Conservation (phyloP, 768 basidiomycete species). For the Bullera alba region DNA sequence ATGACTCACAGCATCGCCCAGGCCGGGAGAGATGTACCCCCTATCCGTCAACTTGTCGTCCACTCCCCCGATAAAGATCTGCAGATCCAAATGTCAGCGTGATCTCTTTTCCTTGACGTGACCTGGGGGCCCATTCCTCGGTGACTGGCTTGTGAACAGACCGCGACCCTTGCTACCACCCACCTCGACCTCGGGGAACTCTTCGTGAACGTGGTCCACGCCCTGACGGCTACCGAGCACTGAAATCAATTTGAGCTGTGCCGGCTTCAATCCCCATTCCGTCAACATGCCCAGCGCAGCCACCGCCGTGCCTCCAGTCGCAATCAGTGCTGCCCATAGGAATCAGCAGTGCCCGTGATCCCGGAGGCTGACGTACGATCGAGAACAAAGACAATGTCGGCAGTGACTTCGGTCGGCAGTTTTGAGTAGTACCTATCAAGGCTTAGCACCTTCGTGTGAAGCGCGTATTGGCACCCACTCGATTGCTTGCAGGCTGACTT, state of each 20-base stretch:
- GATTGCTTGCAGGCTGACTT: conserved; percentile 71
- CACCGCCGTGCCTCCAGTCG: conserved; percentile 84
- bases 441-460: not conserved
- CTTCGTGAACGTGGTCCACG: conserved; percentile 57
- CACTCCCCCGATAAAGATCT: conserved; percentile 84
- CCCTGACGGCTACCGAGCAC: conserved; percentile 74
- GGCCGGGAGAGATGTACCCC: conserved; percentile 79
- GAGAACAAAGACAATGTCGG: conserved; percentile 78
- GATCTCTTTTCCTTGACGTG: not conserved
- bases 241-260: conserved; percentile 70
- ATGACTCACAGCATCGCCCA: conserved; percentile 76
- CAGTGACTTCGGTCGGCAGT: conserved; percentile 64
- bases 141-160: not conserved
- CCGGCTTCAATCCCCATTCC: conserved; percentile 51
- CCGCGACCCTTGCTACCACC: conserved; percentile 42
- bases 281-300: conserved; percentile 68
- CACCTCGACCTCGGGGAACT: conserved; percentile 74
- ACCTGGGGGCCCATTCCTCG: not conserved
- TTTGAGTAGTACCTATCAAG: conserved; percentile 74
- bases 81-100: not conserved
- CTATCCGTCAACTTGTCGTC: conserved; percentile 64
- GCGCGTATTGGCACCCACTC: conserved; percentile 48
- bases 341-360: too few species aligned
- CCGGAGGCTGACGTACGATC: conserved; percentile 53
- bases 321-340: conserved; percentile 75